These are phyloP conservation scores for Cutaneotrichosporon arboriforme DNA, from an alignment of 1,284 basidiomycete species.

Conservation along the genomic window DNA sequence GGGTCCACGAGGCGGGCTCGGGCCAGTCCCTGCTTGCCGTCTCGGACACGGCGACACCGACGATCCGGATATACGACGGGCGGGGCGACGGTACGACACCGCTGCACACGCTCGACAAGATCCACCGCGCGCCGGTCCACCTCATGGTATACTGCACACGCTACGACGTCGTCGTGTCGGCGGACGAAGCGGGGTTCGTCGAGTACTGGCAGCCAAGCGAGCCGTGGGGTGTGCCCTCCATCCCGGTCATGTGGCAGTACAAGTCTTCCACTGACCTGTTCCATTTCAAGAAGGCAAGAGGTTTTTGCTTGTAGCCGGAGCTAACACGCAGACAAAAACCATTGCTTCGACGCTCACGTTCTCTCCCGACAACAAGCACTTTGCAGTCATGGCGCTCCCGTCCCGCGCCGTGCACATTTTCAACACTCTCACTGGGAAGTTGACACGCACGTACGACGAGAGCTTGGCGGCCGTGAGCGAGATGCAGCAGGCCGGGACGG, in stretches of 20 bases:
- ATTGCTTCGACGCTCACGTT: conserved; percentile 84
- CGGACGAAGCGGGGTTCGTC: conserved; percentile 88
- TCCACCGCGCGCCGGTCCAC: conserved; percentile 85
- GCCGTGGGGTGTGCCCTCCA: conserved; percentile 74
- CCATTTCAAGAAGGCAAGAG: conserved; percentile 88
- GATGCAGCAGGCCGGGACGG: conserved; percentile 93
- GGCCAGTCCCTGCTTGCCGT: conserved; percentile 84
- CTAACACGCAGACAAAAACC: conserved; percentile 59
- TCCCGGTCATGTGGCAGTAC: conserved; percentile 77
- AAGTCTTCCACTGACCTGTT: conserved; percentile 92
- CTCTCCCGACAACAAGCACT: conserved; percentile 79
- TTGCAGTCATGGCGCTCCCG: conserved; percentile 84
- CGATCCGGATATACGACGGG: conserved; percentile 86
- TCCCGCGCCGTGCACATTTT: conserved; percentile 93
- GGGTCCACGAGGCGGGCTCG: conserved; percentile 85
- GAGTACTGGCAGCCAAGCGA: conserved; percentile 94
- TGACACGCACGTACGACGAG: conserved; percentile 91
- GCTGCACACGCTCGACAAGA: conserved; percentile 63
- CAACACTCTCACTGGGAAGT: conserved; percentile 81
- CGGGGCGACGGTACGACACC: conserved; percentile 69
- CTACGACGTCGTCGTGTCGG: conserved; percentile 87
- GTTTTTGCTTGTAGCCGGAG: no score
- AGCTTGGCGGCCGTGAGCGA: conserved; percentile 85
- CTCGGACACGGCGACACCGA: conserved; percentile 70
- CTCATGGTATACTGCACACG: conserved; percentile 87